Evolutionary conservation across 148 eudicot species (phyloP).

Genomic region (Oxyria digyna): DNA sequence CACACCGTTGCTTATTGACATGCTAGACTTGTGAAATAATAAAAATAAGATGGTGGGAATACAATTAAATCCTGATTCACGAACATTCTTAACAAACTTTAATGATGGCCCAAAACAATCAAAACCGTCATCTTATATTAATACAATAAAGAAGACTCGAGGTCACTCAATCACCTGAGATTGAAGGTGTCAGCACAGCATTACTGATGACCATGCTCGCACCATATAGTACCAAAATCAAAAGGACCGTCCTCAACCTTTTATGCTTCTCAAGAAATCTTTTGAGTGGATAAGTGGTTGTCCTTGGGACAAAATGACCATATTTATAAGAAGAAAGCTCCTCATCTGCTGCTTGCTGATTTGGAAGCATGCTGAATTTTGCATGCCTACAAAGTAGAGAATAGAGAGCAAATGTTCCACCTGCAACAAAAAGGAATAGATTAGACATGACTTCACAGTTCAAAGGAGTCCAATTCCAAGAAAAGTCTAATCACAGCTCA

Average conservation of each 20-base stretch:
- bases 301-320: not conserved
- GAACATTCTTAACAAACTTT: not conserved
- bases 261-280: slow-evolving; percentile 44
- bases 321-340: slow-evolving; percentile 28
- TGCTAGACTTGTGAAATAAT: not conserved
- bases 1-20: not conserved
- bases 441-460: not conserved
- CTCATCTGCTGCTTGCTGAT: slow-evolving; percentile 28
- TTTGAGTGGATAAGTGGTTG: slow-evolving; percentile 21
- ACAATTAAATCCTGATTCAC: not conserved
- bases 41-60: not conserved
- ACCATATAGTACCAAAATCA: slow-evolving; percentile 67
- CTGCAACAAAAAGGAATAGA: slow-evolving; percentile 13
- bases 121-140: not conserved
- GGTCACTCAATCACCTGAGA: slow-evolving; percentile 42
- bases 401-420: slow-evolving; percentile 44
- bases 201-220: slow-evolving; percentile 75
- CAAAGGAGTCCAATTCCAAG: not conserved
- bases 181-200: slow-evolving; percentile 67
- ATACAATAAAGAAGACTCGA: not conserved
- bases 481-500: slow-evolving; percentile 3
- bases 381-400: slow-evolving; percentile 45
- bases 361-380: slow-evolving; percentile 37
- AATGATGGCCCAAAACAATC: not conserved
- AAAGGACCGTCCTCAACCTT: slow-evolving; percentile 35